Conservation (phyloP, 1,139 yeast species). For the Magnusiomyces sp. region DNA sequence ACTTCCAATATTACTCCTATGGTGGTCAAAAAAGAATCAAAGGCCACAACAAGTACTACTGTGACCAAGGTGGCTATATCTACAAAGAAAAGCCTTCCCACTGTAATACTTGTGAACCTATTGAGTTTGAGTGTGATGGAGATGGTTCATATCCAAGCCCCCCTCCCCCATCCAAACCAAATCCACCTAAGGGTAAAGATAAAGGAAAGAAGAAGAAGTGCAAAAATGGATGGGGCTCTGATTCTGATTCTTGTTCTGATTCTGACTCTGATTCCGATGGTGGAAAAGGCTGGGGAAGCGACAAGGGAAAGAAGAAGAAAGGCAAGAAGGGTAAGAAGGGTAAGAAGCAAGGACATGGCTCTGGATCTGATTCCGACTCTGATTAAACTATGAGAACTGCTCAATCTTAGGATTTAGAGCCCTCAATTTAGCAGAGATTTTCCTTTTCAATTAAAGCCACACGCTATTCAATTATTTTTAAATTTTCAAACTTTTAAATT, state of each 20-base stretch:
- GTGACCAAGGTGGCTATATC: background rate
- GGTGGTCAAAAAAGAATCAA: too few species aligned
- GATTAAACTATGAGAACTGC: background rate
- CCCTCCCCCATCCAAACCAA: background rate
- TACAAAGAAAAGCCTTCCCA: too few species aligned
- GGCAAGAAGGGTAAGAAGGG: background rate
- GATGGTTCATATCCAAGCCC: background rate
- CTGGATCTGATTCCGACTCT: background rate
- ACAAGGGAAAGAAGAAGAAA: constrained; percentile 5
- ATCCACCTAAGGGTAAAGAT: background rate
- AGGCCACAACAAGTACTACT: background rate
- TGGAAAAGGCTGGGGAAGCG: background rate
- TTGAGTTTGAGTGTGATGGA: background rate
- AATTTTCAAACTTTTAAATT: too few species aligned
- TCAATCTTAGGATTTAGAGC: background rate
- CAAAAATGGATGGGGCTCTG: background rate
- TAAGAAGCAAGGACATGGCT: too few species aligned
- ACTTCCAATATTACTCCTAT: background rate
- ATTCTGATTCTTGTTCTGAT: constrained; percentile 2
- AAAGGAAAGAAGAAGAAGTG: too few species aligned
- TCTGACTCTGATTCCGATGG: background rate
- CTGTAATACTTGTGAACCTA: background rate
- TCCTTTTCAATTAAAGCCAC: too few species aligned
- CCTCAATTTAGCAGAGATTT: too few species aligned
- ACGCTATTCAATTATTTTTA: too few species aligned